Base-by-base conservation (phyloP, 768 basidiomycete genomes). In the Lyophyllum shimeji region DNA sequence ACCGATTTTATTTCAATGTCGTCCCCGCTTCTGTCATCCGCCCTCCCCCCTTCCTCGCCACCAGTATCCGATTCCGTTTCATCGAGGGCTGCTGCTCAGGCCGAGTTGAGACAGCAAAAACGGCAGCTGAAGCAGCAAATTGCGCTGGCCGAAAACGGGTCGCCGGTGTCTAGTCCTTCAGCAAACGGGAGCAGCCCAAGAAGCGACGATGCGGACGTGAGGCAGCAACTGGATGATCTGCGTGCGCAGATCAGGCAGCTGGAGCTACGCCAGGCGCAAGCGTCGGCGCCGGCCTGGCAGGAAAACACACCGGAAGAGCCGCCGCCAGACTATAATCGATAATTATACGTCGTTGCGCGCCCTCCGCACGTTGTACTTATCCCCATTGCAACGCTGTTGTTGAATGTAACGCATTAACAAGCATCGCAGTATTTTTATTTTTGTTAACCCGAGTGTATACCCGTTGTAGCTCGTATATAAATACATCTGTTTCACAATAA, bases 211-310 rank as follows among this genome's bases (percentile, higher is more conserved):
- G 8, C 37, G 7, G 54, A 56, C 23, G 39, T 56, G 37, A 39
- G 54, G 47, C 47, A 21, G 27, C 39, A 56, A 47, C 34, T 49
- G 24, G 39, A 56, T 5, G 54, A 56, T n/a, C 27, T 56, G 48
- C 47, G 34, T 20, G 33, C 39, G 3, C 54, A 56, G 37, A 42
- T 56, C 44, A 53, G 43, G 31, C 52, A 49, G 24, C 37, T 56
- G 7, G 46, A 56, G 40, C 4, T 25, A n/a, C 47, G 37, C 18
- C 40, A 46, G 31, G 25, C 49, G 40, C 46, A 24, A 15, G 29
- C 13, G 5, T 9, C 48, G n/a, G 49, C 49, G 33, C n/a, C 48
- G 18, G 9, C 34, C 12, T 50, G 49, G 49, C 49, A 50, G 15
- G 50, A 52, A 3, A 15, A 23, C 11, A 23, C 21, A 52, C 50